A percentile compares a stretch with the other conserved stretches of the same genome.
Evolutionary conservation across 176 grass and related monocot genomes (phyloP).

Genomic region (Zea mays): Zm-B73-REFERENCE-NAM-5.0 NC_050096.1:245252001-245252500

Average conservation of each 20-base stretch:
- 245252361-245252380: neutral
- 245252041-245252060: too few relatives aligned
- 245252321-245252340: neutral
- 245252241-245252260: neutral
- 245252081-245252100: neutral
- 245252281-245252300: too few relatives aligned
- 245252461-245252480: neutral
- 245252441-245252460: neutral
- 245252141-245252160: neutral
- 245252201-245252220: neutral
- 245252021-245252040: too few relatives aligned
- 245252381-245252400: neutral
- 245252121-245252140: neutral
- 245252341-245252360: neutral
- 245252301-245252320: neutral
- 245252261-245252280: neutral
- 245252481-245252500: too few relatives aligned
- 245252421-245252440: neutral
- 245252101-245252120: neutral
- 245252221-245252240: neutral
- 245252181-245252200: neutral
- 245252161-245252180: neutral
- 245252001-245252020: too few relatives aligned
- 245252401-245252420: neutral
- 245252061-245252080: too few relatives aligned